Evolutionary conservation across 2,329 filamentous ascomycete species (phyloP), one percentile per base, ranked within the genome.

Genomic region (Trichoderma arundinaceum): DNA sequence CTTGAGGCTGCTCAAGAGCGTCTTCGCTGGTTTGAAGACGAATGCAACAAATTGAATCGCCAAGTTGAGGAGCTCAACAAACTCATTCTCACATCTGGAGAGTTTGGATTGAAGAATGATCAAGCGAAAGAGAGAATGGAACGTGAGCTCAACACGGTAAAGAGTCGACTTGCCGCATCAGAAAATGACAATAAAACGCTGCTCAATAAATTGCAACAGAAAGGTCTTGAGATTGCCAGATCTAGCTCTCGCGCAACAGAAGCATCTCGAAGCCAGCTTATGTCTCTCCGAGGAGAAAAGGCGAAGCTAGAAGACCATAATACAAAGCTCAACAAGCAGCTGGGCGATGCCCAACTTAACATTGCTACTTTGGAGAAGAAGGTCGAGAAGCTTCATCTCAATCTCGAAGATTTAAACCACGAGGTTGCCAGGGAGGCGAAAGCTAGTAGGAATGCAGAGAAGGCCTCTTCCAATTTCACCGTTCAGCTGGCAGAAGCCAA

Each of bases 141-240:
- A 76, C 88, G 93, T 22, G 95, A 99, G 75, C 84, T 98, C 7
- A 90, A 92, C 22, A 97, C 94, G 1, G 87, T 97, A 71, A 96
- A 95, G 76, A 94, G 94, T 67, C 90, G 94, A 22, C 82, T 99
- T 46, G 86, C 90, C 7, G 95, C 94, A 28, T 98, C 94, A 0
- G 94, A 99, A 76, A 97, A 98, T 72, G 94, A 98, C 78, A 98
- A 98, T 73, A 90, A 92, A 59, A 90, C 93, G 5, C 82, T 99
- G n/a, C 84, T 98, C 70, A 98, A 97, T 80, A 98, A 98, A 78
- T 84, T 99, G 17, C 94, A 98, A 73, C 94, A 98, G 74, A 98
- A 98, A 81, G 95, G 96, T 35, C 85, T 99, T 7, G 94, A 99
- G 74, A 96, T 99, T 76, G 94, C 94, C 46, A 88, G 95, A 52